A percentile compares a stretch with the other conserved stretches of the same genome.
phyloP scores from a whole-genome alignment of 441 rosid genomes.

The Croton setiger region DNA sequence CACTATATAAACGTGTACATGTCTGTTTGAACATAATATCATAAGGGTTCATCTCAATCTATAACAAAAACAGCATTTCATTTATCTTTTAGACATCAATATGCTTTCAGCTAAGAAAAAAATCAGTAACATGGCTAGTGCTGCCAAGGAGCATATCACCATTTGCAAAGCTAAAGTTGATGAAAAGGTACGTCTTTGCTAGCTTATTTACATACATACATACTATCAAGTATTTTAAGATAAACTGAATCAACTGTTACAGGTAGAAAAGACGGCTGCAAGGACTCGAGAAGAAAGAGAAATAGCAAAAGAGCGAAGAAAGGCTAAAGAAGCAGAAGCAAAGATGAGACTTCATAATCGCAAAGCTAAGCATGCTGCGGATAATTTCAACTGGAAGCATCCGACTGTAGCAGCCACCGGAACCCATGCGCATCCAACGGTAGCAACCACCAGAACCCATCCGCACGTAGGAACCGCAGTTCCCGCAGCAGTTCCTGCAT shows the following conservation, averaged over 20 bases:
- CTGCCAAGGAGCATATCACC: constrained; percentile 57
- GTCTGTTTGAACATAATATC: background rate
- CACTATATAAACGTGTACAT: background rate
- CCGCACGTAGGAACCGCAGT: constrained; percentile 7
- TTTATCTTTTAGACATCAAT: background rate
- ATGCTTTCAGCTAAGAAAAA: constrained; percentile 65
- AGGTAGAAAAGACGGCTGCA: constrained; percentile 53
- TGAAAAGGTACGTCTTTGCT: constrained; percentile 44
- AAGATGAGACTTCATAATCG: constrained; percentile 54
- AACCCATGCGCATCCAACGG: background rate
- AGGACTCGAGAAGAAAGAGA: constrained; percentile 51
- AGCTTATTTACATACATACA: background rate
- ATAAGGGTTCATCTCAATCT: background rate
- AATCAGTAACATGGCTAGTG: constrained; percentile 61
- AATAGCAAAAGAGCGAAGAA: constrained; percentile 47
- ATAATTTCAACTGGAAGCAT: constrained; percentile 34
- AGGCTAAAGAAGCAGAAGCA: constrained; percentile 61
- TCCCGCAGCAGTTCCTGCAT: constrained; percentile 22
- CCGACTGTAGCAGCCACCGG: background rate
- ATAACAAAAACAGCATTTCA: background rate
- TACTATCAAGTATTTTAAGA: too few species aligned
- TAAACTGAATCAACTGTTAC: background rate
- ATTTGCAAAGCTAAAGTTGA: constrained; percentile 49
- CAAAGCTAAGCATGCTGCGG: constrained; percentile 39
- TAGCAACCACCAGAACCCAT: background rate